Percentiles rank a stretch among this genome's conserved stretches.
These are phyloP conservation scores for Zygnema circumcarinatum DNA, from an alignment of 139 green algal species.

Conservation along the genomic window DNA sequence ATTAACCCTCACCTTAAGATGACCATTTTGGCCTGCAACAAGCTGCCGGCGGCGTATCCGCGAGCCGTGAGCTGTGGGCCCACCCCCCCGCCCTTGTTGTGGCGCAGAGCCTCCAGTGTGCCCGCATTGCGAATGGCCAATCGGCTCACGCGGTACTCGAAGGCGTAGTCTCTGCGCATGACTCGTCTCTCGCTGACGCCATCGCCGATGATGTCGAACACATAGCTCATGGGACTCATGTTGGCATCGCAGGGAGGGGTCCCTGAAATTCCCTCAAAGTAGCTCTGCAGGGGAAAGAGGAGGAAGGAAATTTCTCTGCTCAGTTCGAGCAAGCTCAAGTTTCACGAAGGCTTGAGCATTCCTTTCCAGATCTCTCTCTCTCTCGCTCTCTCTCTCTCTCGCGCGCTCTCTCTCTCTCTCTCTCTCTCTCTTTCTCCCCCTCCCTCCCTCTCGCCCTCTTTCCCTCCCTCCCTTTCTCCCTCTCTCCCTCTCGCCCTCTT, in stretches of 20 bases:
- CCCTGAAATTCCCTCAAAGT: constrained; percentile 33
- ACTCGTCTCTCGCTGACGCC: not conserved
- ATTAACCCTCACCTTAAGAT: not conserved
- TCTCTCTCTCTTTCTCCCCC: no score
- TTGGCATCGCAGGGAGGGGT: not conserved
- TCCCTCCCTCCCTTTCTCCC: no score
- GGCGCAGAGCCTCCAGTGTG: not conserved
- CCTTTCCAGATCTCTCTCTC: no score
- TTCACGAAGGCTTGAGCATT: not conserved
- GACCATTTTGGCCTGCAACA: not conserved
- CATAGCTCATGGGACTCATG: constrained; percentile 21
- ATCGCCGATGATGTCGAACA: constrained; percentile 21
- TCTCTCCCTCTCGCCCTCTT: no score
- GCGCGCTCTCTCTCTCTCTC: no score
- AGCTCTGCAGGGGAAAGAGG: constrained; percentile 3
- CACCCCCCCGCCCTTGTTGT: not conserved
- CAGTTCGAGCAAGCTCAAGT: not conserved
- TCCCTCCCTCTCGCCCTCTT: no score
- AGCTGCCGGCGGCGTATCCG: not conserved
- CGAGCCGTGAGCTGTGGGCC: not conserved
- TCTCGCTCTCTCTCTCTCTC: no score
- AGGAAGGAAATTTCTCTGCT: not conserved
- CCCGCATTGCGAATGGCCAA: not conserved
- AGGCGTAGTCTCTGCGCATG: constrained; percentile 22
- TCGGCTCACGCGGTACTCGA: constrained; percentile 35